phyloP scores from a whole-genome alignment of 78 protist species.

The Tieghemostelium lacteum region DNA sequence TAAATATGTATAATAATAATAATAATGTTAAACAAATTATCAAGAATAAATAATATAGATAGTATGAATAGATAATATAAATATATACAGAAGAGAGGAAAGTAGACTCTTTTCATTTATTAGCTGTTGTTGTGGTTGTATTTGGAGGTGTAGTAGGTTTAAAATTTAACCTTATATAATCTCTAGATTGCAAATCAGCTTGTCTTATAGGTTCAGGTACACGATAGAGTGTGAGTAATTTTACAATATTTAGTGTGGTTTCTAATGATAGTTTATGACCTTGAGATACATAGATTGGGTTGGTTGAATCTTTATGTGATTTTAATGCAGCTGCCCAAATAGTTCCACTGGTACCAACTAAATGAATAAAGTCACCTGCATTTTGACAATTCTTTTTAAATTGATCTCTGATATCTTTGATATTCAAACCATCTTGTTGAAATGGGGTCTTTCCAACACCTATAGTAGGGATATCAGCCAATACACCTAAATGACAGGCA shows the following conservation, averaged over 20 bases:
- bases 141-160: conserved; percentile 26
- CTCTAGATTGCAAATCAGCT: conserved; percentile 75
- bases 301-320: conserved; percentile 7
- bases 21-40: conserved; percentile 1
- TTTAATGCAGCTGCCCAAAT: conserved; percentile 47
- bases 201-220: conserved; percentile 74
- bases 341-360: conserved; percentile 45
- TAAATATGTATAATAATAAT: conserved; percentile 49
- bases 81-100: too few relatives aligned
- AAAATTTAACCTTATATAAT: conserved; percentile 50
- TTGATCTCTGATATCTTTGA: conserved; percentile 28
- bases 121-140: too few relatives aligned
- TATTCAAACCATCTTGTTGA: conserved; percentile 45
- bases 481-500: conserved; percentile 84
- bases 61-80: too few relatives aligned
- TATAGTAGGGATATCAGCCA: conserved; percentile 62
- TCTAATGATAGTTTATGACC: conserved; percentile 72
- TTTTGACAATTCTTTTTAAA: not conserved
- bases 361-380: conserved; percentile 7
- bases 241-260: conserved; percentile 7
- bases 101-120: too few relatives aligned
- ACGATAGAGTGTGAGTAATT: conserved; percentile 9
- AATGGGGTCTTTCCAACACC: conserved; percentile 83
- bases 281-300: conserved; percentile 67
- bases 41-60: too few relatives aligned